Evolutionary conservation across 371 early-diverging fungal genomes (phyloP).

Genomic region (Funneliformis caledonium): DNA sequence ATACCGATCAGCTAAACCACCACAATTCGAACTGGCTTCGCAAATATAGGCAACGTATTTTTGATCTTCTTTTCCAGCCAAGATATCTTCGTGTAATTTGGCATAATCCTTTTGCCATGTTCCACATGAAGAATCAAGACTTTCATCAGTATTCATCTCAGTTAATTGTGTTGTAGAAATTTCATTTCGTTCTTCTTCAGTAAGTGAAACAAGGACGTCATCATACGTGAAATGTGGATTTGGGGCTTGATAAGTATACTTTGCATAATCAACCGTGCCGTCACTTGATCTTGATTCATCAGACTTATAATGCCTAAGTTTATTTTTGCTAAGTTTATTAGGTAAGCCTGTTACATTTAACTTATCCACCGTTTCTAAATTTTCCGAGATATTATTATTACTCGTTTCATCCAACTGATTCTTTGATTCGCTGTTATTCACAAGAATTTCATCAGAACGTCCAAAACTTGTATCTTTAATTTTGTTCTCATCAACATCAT

Average conservation of each 20-base stretch:
- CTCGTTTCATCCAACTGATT: neutral
- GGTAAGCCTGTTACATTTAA: neutral
- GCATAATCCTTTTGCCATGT: conserved; percentile 33
- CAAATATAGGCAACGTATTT: conserved; percentile 30
- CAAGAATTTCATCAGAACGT: conserved; percentile 10
- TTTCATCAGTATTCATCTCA: conserved; percentile 10
- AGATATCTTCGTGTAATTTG: conserved; percentile 29
- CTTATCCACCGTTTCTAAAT: neutral
- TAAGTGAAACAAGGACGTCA: conserved; percentile 10
- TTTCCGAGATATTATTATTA: neutral
- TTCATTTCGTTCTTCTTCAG: conserved; percentile 23
- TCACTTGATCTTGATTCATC: neutral
- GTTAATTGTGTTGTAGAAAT: neutral
- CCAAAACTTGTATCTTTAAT: conserved; percentile 9
- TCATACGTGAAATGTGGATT: conserved; percentile 28
- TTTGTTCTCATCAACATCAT: neutral
- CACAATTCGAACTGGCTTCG: conserved; percentile 25
- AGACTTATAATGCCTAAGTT: neutral
- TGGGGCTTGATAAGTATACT: conserved; percentile 1
- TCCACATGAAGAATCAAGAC: conserved; percentile 34
- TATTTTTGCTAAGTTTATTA: neutral
- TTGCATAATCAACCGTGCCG: neutral
- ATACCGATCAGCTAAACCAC: conserved; percentile 33
- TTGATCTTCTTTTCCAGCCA: neutral
- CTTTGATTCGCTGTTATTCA: conserved; percentile 4